These are phyloP conservation scores for Lecanicillium sp. DNA, from an alignment of 2,329 filamentous ascomycete genomes.

Conservation along the genomic window DNA sequence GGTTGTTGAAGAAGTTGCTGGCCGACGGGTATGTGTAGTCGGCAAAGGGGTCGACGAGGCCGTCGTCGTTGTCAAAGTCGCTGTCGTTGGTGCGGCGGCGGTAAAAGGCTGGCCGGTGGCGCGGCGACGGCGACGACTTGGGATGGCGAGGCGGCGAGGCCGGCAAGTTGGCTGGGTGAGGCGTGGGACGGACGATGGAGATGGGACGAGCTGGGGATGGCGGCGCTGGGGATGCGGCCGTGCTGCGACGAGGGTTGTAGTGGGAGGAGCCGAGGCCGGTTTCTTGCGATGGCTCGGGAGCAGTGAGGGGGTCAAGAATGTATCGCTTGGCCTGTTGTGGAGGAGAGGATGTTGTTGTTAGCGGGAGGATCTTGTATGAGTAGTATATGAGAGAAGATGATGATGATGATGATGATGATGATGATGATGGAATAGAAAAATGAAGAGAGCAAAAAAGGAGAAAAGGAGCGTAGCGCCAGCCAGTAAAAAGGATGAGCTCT, in stretches of 20 bases:
- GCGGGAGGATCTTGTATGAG: not conserved
- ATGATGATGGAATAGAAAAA: slow-evolving; percentile 5
- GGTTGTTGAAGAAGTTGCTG: slow-evolving; percentile 16
- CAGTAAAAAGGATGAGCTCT: no score
- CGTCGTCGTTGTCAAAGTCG: slow-evolving; percentile 2
- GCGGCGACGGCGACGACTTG: not conserved
- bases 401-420: slow-evolving; percentile 4
- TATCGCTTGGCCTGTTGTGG: slow-evolving; percentile 51
- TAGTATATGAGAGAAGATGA: slow-evolving; percentile 1
- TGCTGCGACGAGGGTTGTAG: slow-evolving; percentile 23
- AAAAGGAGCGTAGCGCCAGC: slow-evolving; percentile 1
- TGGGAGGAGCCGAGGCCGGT: slow-evolving; percentile 57
- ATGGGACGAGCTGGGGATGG: not conserved
- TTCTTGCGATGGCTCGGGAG: slow-evolving; percentile 59
- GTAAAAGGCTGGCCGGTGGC: not conserved
- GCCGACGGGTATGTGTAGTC: not conserved
- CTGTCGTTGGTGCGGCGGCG: not conserved
- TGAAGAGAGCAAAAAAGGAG: slow-evolving; percentile 14
- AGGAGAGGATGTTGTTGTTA: slow-evolving; percentile 2
- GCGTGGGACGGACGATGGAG: not conserved
- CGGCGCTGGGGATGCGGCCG: not conserved
- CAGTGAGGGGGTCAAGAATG: slow-evolving; percentile 62
- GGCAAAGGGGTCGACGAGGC: not conserved
- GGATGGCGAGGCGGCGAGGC: not conserved
- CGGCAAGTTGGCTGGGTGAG: not conserved